Conservation (phyloP, 2,329 filamentous ascomycete genomes). For the Phoma sp. region DNA sequence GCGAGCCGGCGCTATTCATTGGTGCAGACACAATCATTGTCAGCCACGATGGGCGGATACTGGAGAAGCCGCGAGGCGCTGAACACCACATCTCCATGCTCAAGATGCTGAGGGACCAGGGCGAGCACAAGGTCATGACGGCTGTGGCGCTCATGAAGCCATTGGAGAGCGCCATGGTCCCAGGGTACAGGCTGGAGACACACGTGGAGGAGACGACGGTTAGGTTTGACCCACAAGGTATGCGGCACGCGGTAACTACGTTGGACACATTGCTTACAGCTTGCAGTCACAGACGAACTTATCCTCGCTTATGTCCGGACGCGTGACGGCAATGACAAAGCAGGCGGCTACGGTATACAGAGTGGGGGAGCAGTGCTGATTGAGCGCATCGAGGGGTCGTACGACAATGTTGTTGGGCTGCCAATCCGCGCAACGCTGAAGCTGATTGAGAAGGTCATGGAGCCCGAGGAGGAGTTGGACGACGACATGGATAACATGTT, state of each 20-base stretch:
- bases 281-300: conserved; percentile 74
- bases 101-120: conserved; percentile 76
- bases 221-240: conserved; percentile 73
- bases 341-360: conserved; percentile 93
- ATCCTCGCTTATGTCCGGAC: conserved; percentile 81
- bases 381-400: conserved; percentile 84
- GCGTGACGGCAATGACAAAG: conserved; percentile 92
- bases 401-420: conserved; percentile 93
- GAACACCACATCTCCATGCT: conserved; percentile 85
- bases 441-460: conserved; percentile 87
- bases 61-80: conserved; percentile 89
- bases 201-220: conserved; percentile 91
- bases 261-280: conserved; percentile 10
- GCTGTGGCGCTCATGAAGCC: conserved; percentile 85
- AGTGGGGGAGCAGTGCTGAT: conserved; percentile 85
- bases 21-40: conserved; percentile 92
- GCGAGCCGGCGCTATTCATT: conserved; percentile 83
- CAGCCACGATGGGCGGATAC: conserved; percentile 72
- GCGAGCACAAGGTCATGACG: conserved; percentile 82
- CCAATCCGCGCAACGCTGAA: conserved; percentile 79
- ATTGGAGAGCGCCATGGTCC: conserved; percentile 76
- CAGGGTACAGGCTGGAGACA: conserved; percentile 82
- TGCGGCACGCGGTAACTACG: background rate
- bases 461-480: conserved; percentile 61
- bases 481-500: conserved; percentile 59